These are phyloP conservation scores for Spinacia oleracea DNA, from an alignment of 179 eudicot species.

Conservation along the genomic window DNA sequence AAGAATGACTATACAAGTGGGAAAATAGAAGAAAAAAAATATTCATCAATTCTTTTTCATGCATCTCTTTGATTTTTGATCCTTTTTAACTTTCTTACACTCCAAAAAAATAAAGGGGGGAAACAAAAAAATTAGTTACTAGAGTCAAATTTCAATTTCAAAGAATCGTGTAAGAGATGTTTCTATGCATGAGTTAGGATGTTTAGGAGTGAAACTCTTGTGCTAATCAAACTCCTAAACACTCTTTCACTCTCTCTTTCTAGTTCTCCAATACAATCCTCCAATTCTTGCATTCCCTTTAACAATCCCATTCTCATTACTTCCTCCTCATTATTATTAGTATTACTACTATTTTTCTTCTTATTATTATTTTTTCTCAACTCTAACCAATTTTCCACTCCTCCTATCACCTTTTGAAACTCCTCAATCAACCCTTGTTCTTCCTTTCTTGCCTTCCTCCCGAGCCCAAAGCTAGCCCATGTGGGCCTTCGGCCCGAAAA, in stretches of 20 bases:
- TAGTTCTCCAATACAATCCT: conserved; percentile 54
- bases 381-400: conserved; percentile 37
- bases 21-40: background rate
- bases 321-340: conserved; percentile 38
- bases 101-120: background rate
- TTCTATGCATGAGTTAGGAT: conserved; percentile 56
- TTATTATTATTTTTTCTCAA: conserved; percentile 25
- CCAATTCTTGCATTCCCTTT: conserved; percentile 57
- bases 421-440: conserved; percentile 33
- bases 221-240: conserved; percentile 74
- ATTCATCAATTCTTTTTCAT: background rate
- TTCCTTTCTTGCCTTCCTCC: conserved; percentile 19
- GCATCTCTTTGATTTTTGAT: background rate
- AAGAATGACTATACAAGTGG: conserved; percentile 24
- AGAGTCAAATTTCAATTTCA: conserved; percentile 7
- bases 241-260: conserved; percentile 63
- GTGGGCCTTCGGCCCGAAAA: conserved; percentile 33
- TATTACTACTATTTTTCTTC: conserved; percentile 8
- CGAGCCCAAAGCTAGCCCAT: conserved; percentile 41
- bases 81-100: background rate
- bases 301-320: conserved; percentile 42
- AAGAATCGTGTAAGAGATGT: background rate
- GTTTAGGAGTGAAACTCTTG: conserved; percentile 79
- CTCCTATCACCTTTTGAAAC: conserved; percentile 36
- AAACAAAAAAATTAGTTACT: background rate